These are phyloP conservation scores for Blastobotrys malaysiensis DNA, from an alignment of 1,139 yeast genomes.

Conservation along the genomic window DNA sequence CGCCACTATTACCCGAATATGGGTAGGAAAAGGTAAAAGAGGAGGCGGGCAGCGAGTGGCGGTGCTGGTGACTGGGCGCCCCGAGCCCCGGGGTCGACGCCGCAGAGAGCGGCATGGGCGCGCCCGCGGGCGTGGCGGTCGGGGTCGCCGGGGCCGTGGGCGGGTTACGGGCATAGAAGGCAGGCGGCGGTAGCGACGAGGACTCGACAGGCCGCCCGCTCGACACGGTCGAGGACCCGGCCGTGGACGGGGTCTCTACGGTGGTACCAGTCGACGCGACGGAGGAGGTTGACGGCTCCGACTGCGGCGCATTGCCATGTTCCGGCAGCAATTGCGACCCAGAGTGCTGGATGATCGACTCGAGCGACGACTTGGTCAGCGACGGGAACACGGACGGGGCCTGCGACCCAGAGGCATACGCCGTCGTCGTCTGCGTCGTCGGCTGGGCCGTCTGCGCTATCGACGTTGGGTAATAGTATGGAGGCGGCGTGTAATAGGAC, in stretches of 20 bases:
- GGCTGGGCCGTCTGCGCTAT: constrained; percentile 6
- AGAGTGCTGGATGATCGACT: constrained; percentile 9
- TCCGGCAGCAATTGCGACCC: constrained; percentile 1
- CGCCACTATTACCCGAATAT: too few relatives aligned
- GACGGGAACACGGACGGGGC: constrained; percentile 10
- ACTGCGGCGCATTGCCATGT: not conserved
- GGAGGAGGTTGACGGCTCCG: constrained; percentile 1
- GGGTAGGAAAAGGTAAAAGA: constrained; percentile 5
- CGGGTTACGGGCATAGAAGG: not conserved
- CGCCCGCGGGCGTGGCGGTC: not conserved
- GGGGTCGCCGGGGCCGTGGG: not conserved
- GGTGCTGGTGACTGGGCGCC: constrained; percentile 4
- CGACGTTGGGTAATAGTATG: constrained; percentile 8
- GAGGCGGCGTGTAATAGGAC: constrained; percentile 10
- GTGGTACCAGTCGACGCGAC: not conserved
- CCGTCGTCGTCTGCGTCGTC: constrained; percentile 10
- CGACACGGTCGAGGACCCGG: too few relatives aligned
- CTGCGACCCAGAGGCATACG: constrained; percentile 13
- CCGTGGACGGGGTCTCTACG: not conserved
- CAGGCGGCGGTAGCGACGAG: not conserved
- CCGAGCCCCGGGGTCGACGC: not conserved
- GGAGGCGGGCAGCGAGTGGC: constrained; percentile 4
- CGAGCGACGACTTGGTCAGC: constrained; percentile 13
- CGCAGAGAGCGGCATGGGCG: not conserved
- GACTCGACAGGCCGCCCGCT: not conserved